Conservation (phyloP, 1,139 yeast genomes). For the Pneumocystis wakefieldiae region DNA sequence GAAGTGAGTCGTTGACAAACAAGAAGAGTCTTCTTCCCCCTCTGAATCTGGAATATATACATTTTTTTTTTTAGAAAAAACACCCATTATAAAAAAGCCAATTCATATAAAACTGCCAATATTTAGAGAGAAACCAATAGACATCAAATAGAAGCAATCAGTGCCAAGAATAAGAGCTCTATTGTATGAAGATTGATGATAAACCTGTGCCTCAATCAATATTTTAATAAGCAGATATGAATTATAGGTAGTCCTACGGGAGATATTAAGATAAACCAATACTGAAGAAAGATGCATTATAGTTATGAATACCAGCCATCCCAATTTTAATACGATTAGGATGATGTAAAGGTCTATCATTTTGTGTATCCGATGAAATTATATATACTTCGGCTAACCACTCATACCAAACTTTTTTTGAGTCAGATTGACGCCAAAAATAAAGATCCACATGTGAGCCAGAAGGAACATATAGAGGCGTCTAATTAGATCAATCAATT, state of each 20-base stretch:
- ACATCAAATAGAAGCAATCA: background rate
- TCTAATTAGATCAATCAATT: conserved; percentile 22
- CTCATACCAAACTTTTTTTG: conserved; percentile 49
- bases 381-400: conserved; percentile 49
- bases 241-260: too few relatives aligned
- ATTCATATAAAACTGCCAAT: background rate
- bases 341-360: conserved; percentile 6
- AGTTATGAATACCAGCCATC: conserved; percentile 31
- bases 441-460: conserved; percentile 38
- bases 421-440: conserved; percentile 31
- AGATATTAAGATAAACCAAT: background rate
- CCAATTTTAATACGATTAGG: conserved; percentile 29
- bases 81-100: background rate
- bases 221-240: too few relatives aligned
- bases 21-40: background rate
- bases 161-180: too few relatives aligned
- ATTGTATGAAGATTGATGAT: too few relatives aligned
- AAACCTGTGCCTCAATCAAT: too few relatives aligned
- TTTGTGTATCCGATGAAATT: conserved; percentile 25
- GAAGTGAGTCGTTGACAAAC: background rate
- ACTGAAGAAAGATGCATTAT: background rate
- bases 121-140: background rate
- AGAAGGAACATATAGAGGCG: conserved; percentile 37
- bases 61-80: background rate
- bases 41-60: background rate